Base-by-base conservation (phyloP, 2,329 filamentous ascomycete species). In the Septoria petroselini region DNA sequence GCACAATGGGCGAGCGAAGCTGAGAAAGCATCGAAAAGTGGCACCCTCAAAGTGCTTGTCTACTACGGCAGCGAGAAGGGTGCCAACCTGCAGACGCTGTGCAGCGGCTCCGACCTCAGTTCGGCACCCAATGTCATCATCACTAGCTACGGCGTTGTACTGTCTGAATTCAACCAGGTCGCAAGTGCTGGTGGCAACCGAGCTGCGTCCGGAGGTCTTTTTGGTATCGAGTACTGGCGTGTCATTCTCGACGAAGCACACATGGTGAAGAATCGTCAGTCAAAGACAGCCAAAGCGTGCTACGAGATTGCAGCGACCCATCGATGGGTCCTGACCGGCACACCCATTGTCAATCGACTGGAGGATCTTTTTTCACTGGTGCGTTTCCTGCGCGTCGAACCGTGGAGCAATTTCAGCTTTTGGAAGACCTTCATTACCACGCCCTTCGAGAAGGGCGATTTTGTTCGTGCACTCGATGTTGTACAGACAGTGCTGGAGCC, bases 351-450 rank as follows among this genome's bases (percentile, higher is more conserved):
- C 59, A 98, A 98, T 68, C 85, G 89, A 35, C 77, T 98, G 0
- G 91, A 97, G 67, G 93, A 97, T 69, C 73, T 98, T 11, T 97
- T 96, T 72, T 95, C 88, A 63, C 73, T 98, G 30, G 88, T 97
- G 9, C 83, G 88, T 2, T 98, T 97, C 70, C 74, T 98, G 8
- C 84, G 88, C 49, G 93, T 98, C 3, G 91, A 97, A 66, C 93
- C 93, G 0, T 98, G 93, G 93, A 93, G 86, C 63, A 97, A 97
- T 68, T 98, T 98, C 68, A 95, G 91, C 0, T 98, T 95, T 71
- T 98, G 93, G 93, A 91, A 91, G 66, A 97, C 93, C 0, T 98
- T 98, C 67, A 97, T 98, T 64, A 98, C 93, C 0, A 85, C 95
- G 1, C 93, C 93, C 0, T 98, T 98, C 58, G 93, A 98, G 68